Conservation (phyloP, 352 stramenopile species). For the Pythium aquatile region DNA sequence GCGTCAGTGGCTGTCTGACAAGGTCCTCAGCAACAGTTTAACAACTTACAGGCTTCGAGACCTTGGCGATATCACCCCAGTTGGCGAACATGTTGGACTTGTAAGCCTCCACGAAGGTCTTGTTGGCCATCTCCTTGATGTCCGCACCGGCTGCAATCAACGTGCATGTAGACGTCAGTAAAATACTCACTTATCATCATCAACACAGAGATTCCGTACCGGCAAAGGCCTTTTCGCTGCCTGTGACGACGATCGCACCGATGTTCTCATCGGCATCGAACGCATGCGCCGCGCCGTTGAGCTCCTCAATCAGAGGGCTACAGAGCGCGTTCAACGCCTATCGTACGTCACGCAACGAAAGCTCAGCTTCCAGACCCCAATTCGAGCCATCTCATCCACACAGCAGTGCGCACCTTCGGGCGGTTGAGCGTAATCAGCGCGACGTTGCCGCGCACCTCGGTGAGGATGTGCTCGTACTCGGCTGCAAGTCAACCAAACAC, state of each 20-base stretch:
- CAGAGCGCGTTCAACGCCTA: slow-evolving; percentile 96
- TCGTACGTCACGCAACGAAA: background rate
- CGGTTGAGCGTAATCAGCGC: slow-evolving; percentile 96
- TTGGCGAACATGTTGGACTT: slow-evolving; percentile 96
- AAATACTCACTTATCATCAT: background rate
- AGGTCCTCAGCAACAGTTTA: background rate
- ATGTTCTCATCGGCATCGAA: slow-evolving; percentile 94
- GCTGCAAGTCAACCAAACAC: slow-evolving; percentile 28
- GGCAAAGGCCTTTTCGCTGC: slow-evolving; percentile 96
- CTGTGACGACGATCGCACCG: slow-evolving; percentile 95
- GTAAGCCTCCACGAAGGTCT: slow-evolving; percentile 94
- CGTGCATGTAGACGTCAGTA: background rate
- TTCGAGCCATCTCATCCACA: background rate
- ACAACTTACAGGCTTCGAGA: slow-evolving; percentile 86
- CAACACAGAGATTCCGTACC: slow-evolving; percentile 23
- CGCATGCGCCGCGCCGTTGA: slow-evolving; percentile 91
- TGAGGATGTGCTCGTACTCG: slow-evolving; percentile 86
- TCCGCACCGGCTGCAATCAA: slow-evolving; percentile 84
- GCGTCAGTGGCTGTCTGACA: background rate
- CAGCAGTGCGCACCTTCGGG: slow-evolving; percentile 76
- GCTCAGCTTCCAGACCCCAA: background rate
- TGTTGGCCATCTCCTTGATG: slow-evolving; percentile 96
- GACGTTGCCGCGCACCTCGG: slow-evolving; percentile 88
- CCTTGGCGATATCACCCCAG: slow-evolving; percentile 95
- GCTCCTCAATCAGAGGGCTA: slow-evolving; percentile 92